These are phyloP conservation scores for Termitomyces sp. DNA, from an alignment of 768 basidiomycete genomes.

Conservation along the genomic window DNA sequence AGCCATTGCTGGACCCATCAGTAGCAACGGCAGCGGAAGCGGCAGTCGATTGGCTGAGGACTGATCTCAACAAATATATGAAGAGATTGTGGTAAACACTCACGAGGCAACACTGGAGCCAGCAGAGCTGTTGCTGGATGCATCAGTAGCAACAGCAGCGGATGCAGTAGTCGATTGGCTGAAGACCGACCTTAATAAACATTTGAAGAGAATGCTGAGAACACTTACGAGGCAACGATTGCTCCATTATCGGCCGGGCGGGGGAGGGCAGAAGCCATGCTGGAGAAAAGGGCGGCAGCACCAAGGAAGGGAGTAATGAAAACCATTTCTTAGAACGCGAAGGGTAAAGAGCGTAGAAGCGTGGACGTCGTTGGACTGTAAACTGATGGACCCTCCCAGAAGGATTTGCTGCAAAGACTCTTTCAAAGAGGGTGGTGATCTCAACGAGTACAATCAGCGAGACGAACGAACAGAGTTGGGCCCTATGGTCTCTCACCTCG, in stretches of 20 bases:
- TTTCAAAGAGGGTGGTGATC: slow-evolving; percentile 71
- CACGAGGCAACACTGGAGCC: slow-evolving; percentile 29
- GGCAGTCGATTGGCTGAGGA: neutral
- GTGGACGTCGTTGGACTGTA: slow-evolving; percentile 39
- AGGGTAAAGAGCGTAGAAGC: slow-evolving; percentile 43
- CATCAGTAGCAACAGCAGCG: too few relatives aligned
- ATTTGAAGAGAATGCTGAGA: neutral
- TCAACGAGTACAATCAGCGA: slow-evolving; percentile 21
- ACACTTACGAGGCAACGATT: slow-evolving; percentile 35
- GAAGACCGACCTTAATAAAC: neutral
- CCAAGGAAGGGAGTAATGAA: slow-evolving; percentile 52
- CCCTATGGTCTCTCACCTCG: slow-evolving; percentile 38
- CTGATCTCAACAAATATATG: neutral
- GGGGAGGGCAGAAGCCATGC: slow-evolving; percentile 49
- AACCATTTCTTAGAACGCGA: slow-evolving; percentile 55
- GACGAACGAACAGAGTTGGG: neutral
- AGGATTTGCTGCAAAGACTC: slow-evolving; percentile 55
- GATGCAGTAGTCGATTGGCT: neutral
- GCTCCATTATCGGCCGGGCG: slow-evolving; percentile 34
- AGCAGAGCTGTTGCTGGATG: slow-evolving; percentile 11
- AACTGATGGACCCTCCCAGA: slow-evolving; percentile 57
- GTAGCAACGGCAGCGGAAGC: neutral
- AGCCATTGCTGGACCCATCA: slow-evolving; percentile 5
- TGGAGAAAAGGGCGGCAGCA: slow-evolving; percentile 52
- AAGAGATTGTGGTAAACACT: slow-evolving; percentile 18